phyloP scores from a whole-genome alignment of 768 basidiomycete genomes.

The Auricularia cornea region DNA sequence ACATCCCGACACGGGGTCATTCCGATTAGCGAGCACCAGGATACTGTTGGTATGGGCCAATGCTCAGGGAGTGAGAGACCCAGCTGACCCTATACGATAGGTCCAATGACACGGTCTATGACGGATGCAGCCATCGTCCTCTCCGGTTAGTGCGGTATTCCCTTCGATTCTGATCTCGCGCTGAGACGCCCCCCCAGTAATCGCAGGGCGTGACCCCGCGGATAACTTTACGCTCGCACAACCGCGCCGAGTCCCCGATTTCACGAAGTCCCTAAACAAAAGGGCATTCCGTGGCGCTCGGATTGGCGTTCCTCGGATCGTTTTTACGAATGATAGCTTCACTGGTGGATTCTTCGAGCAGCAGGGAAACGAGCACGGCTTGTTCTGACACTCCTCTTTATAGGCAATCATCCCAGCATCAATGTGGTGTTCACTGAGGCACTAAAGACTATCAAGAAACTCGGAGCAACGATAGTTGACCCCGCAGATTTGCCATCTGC shows the following conservation, averaged over 20 bases:
- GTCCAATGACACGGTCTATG: constrained; percentile 27
- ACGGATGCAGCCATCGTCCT: constrained; percentile 32
- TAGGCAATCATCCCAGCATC: constrained; percentile 20
- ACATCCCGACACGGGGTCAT: constrained; percentile 34
- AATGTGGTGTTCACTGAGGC: constrained; percentile 32
- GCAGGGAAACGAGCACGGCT: background rate
- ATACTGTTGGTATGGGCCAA: constrained; percentile 33
- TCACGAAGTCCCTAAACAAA: constrained; percentile 40
- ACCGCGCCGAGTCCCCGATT: constrained; percentile 46
- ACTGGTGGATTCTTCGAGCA: constrained; percentile 1
- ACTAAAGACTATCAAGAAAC: constrained; percentile 26
- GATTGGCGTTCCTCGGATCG: constrained; percentile 38
- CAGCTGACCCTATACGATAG: too few relatives aligned
- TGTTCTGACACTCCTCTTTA: too few relatives aligned
- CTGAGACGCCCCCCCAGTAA: too few relatives aligned
- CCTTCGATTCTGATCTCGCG: too few relatives aligned
- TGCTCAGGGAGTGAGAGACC: too few relatives aligned
- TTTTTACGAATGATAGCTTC: constrained; percentile 22
- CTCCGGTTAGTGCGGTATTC: too few relatives aligned
- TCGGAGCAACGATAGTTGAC: constrained; percentile 48
- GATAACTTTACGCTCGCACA: constrained; percentile 36
- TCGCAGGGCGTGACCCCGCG: constrained; percentile 34
- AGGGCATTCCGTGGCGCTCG: constrained; percentile 42
- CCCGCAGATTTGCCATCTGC: constrained; percentile 54
- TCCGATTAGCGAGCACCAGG: constrained; percentile 35